Evolutionary conservation across 768 basidiomycete species (phyloP).

Genomic region (Phlebiopsis flavidoalba): DNA sequence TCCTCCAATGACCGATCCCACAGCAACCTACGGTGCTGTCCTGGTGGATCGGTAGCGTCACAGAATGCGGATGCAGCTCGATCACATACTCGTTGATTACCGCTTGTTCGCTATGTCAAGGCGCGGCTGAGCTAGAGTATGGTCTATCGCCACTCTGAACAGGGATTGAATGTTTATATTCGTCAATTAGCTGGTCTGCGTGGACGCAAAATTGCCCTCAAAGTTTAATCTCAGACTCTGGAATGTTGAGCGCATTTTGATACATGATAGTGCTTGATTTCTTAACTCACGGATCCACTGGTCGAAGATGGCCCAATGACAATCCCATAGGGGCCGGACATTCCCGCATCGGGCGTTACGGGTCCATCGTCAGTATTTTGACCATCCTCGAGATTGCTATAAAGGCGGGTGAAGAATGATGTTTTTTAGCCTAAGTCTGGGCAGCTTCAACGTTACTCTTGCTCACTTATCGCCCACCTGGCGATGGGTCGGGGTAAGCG

Average conservation of each 20-base stretch:
- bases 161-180: neutral
- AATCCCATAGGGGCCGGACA: too few relatives aligned
- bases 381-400: too few relatives aligned
- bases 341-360: too few relatives aligned
- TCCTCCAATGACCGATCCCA: neutral
- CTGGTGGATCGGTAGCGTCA: constrained; percentile 27
- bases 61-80: constrained; percentile 46
- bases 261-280: neutral
- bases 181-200: neutral
- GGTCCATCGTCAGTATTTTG: too few relatives aligned
- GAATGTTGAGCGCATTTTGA: neutral
- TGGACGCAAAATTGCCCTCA: neutral
- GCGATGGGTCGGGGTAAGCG: too few relatives aligned
- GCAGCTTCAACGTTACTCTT: too few relatives aligned
- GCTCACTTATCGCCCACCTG: too few relatives aligned
- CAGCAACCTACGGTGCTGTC: constrained; percentile 10
- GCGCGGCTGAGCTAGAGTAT: neutral
- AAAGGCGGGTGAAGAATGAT: too few relatives aligned
- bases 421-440: too few relatives aligned
- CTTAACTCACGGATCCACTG: neutral
- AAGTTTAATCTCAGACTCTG: neutral
- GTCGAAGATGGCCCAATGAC: too few relatives aligned
- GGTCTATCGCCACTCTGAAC: neutral
- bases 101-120: constrained; percentile 49
- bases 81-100: constrained; percentile 49